Evolutionary conservation across 179 eudicot species (phyloP).

Genomic region (Silene vulgaris): DNA sequence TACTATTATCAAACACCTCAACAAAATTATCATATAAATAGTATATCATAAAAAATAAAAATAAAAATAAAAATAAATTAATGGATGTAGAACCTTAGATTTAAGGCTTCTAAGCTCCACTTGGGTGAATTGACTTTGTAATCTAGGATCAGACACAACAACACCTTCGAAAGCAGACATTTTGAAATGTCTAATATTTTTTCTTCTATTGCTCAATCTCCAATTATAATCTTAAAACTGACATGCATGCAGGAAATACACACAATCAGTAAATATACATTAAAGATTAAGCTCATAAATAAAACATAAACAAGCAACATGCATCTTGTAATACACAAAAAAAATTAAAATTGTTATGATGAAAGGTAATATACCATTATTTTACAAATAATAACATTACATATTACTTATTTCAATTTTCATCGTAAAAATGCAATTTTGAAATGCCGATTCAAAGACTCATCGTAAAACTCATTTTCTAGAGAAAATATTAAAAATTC

Average conservation of each 20-base stretch:
- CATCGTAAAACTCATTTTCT: slow-evolving; percentile 6
- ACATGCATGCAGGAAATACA: background rate
- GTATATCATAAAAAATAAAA: background rate
- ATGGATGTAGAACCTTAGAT: slow-evolving; percentile 37
- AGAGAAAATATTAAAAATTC: background rate
- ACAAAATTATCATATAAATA: background rate
- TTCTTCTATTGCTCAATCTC: slow-evolving; percentile 17
- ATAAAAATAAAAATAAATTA: background rate
- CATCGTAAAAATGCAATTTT: background rate
- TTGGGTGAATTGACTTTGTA: slow-evolving; percentile 80
- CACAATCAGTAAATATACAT: background rate
- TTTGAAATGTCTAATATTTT: slow-evolving; percentile 3
- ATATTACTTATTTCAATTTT: slow-evolving; percentile 7
- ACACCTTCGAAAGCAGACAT: slow-evolving; percentile 76
- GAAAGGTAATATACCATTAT: background rate
- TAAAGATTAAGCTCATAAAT: background rate
- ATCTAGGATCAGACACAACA: slow-evolving; percentile 65
- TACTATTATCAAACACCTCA: slow-evolving; percentile 3
- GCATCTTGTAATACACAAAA: background rate
- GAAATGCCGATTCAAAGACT: slow-evolving; percentile 12
- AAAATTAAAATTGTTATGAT: background rate
- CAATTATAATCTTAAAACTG: slow-evolving; percentile 24
- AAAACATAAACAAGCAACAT: background rate
- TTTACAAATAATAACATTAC: background rate
- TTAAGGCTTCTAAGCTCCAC: slow-evolving; percentile 67